phyloP scores from a whole-genome alignment of 2,329 filamentous ascomycete species.

The Penicillium paneum region DNA sequence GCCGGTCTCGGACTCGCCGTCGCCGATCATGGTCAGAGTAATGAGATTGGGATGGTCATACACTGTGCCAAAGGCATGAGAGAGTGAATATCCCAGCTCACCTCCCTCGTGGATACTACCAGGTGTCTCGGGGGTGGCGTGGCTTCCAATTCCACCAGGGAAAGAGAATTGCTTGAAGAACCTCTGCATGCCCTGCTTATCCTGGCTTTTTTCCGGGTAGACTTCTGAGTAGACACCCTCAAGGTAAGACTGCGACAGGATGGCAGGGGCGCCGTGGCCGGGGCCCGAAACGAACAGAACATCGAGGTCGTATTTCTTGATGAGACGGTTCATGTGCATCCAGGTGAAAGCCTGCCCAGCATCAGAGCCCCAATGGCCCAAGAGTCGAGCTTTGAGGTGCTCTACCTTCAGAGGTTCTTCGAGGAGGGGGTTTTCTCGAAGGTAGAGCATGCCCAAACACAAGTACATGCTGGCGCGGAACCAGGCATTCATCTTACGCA shows the following conservation, averaged over 20 bases:
- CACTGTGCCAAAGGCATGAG: conserved; percentile 73
- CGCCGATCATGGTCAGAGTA: conserved; percentile 72
- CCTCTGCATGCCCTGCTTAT: conserved; percentile 64
- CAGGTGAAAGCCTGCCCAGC: conserved; percentile 79
- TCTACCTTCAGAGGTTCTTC: conserved; percentile 65
- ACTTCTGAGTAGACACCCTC: conserved; percentile 76
- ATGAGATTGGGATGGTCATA: conserved; percentile 74
- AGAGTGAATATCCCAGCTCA: conserved; percentile 77
- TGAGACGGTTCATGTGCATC: conserved; percentile 77
- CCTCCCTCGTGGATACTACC: conserved; percentile 76
- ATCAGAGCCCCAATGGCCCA: conserved; percentile 77
- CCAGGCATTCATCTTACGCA: conserved; percentile 67
- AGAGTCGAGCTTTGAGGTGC: conserved; percentile 69
- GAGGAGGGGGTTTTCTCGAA: conserved; percentile 70
- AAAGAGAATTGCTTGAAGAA: conserved; percentile 86
- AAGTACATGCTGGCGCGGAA: conserved; percentile 74
- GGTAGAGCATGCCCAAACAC: conserved; percentile 76
- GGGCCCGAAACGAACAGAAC: conserved; percentile 72
- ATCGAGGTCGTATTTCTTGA: conserved; percentile 75
- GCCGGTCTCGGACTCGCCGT: conserved; percentile 78
- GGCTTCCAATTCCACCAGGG: conserved; percentile 72
- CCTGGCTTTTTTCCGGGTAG: conserved; percentile 69
- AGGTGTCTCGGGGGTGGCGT: conserved; percentile 75
- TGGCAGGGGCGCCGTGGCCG: conserved; percentile 72
- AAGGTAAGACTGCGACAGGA: conserved; percentile 72